Evolutionary conservation across 306 rosid genomes (phyloP).

Genomic region (apple (Malus domestica)): ASM211411v1 NC_041789.1:10653501-10654000

Average conservation of each 20-base stretch:
- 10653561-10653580: constrained; percentile 52
- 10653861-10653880: constrained; percentile 92
- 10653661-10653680: constrained; percentile 96
- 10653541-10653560: constrained; percentile 26
- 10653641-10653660: constrained; percentile 99
- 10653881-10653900: constrained; percentile 98
- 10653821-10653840: constrained; percentile 94
- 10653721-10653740: constrained; percentile 97
- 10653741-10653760: constrained; percentile 98
- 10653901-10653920: constrained; percentile 88
- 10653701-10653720: constrained; percentile 99
- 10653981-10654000: constrained; percentile 10
- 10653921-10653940: constrained; percentile 98
- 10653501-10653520: constrained; percentile 35
- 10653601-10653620: constrained; percentile 96
- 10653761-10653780: constrained; percentile 97
- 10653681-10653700: constrained; percentile 95
- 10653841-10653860: constrained; percentile 89
- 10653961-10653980: constrained; percentile 56
- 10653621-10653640: constrained; percentile 91
- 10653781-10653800: constrained; percentile 80
- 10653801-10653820: constrained; percentile 88
- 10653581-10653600: constrained; percentile 95
- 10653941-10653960: constrained; percentile 99
- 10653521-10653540: constrained; percentile 36